A percentile compares a stretch with the other conserved stretches of the same genome.
phyloP scores from a whole-genome alignment of 805 yeast genomes.

The Maudiozyma pseudohumilis region DNA sequence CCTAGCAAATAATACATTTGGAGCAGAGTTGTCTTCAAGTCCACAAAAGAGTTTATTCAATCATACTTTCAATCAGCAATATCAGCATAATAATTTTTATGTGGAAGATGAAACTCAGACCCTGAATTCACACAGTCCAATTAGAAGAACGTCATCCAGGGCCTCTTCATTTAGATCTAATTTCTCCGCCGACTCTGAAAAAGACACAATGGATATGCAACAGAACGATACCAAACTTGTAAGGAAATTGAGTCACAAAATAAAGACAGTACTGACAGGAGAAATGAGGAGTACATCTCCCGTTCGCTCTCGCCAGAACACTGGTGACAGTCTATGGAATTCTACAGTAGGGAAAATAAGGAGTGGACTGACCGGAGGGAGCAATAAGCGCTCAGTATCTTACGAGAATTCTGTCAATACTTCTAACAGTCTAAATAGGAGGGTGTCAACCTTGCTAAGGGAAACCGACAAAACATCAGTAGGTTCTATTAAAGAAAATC shows the following conservation, averaged over 20 bases:
- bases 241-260: constrained; percentile 10
- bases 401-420: constrained; percentile 1
- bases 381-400: constrained; percentile 6
- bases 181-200: constrained; percentile 1
- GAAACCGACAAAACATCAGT: neutral
- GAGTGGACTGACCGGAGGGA: constrained; percentile 9
- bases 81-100: constrained; percentile 1
- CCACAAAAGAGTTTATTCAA: neutral
- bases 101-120: constrained; percentile 17
- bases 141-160: constrained; percentile 2
- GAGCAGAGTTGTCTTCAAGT: constrained; percentile 5
- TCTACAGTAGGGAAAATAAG: constrained; percentile 15
- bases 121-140: constrained; percentile 4
- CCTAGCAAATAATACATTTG: constrained; percentile 4
- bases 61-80: neutral
- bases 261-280: constrained; percentile 16
- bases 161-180: constrained; percentile 1
- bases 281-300: constrained; percentile 15
- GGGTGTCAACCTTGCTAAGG: neutral
- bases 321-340: constrained; percentile 17
- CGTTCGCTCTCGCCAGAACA: constrained; percentile 18
- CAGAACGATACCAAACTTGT: constrained; percentile 13
- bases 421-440: neutral
- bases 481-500: neutral
- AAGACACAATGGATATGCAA: too few relatives aligned